Evolutionary conservation across 495 filamentous ascomycete species (phyloP).

Genomic region (Thozetella sp.): DNA sequence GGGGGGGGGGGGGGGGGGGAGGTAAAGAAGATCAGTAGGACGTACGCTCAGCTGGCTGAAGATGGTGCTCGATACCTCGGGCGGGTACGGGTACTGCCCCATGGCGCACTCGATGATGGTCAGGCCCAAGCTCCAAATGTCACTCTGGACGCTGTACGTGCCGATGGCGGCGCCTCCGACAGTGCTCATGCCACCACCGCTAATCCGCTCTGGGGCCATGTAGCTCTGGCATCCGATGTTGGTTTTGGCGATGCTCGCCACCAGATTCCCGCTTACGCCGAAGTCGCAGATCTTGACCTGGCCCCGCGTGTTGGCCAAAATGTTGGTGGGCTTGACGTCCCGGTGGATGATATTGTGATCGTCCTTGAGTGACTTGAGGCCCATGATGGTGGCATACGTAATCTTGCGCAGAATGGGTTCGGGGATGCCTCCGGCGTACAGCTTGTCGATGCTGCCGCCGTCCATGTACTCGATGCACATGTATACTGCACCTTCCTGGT

Average conservation of each 20-base stretch:
- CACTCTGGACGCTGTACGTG: conserved; percentile 96
- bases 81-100: conserved; percentile 95
- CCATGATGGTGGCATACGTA: conserved; percentile 86
- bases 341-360: conserved; percentile 99
- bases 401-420: conserved; percentile 90
- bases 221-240: conserved; percentile 99
- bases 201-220: conserved; percentile 97
- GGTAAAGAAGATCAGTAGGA: conserved; percentile 24
- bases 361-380: conserved; percentile 91
- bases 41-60: conserved; percentile 97
- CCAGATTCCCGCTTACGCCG: conserved; percentile 93
- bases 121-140: conserved; percentile 95
- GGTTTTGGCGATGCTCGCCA: conserved; percentile 96
- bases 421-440: conserved; percentile 92
- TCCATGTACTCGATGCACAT: conserved; percentile 99
- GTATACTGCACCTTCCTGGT: conserved; percentile 98
- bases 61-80: conserved; percentile 97
- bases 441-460: conserved; percentile 96
- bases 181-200: conserved; percentile 77
- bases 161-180: conserved; percentile 70
- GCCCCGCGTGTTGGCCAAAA: conserved; percentile 84
- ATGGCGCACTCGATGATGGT: conserved; percentile 96
- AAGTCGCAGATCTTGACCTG: conserved; percentile 99
- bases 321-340: conserved; percentile 98
- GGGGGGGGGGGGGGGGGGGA: not conserved